These are phyloP conservation scores for Plectosphaerella sp. DNA, from an alignment of 2,329 filamentous ascomycete genomes.

Conservation along the genomic window DNA sequence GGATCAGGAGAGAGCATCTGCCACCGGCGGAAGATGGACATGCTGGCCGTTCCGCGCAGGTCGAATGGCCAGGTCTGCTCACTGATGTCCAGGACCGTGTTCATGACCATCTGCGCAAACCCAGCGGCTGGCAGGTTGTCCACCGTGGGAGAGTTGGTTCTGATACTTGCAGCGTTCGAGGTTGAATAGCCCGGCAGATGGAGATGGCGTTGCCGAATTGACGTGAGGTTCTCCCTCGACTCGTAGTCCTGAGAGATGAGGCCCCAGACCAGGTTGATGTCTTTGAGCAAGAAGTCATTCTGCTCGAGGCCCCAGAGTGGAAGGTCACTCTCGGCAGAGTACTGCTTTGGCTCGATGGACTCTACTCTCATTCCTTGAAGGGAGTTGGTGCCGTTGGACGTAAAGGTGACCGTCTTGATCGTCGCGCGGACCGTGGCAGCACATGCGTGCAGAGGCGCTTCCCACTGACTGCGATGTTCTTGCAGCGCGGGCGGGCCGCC, in stretches of 20 bases:
- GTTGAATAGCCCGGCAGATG: conserved; percentile 10
- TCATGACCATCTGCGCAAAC: conserved; percentile 22
- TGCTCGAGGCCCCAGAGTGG: conserved; percentile 30
- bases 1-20: conserved; percentile 24
- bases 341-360: conserved; percentile 29
- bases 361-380: conserved; percentile 27
- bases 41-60: conserved; percentile 16
- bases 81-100: conserved; percentile 12
- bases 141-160: not conserved
- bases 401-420: conserved; percentile 39
- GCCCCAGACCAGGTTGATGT: conserved; percentile 33
- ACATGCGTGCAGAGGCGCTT: conserved; percentile 35
- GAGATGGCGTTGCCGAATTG: conserved; percentile 15
- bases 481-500: conserved; percentile 26
- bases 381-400: conserved; percentile 31
- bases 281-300: conserved; percentile 15
- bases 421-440: conserved; percentile 34
- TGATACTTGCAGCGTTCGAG: too few relatives aligned
- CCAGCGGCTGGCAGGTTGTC: conserved; percentile 27
- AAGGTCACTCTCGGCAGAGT: conserved; percentile 20
- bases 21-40: conserved; percentile 36
- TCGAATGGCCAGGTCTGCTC: conserved; percentile 4
- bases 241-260: conserved; percentile 25
- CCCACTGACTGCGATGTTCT: conserved; percentile 35
- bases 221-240: conserved; percentile 24